Conservation (phyloP, 768 basidiomycete species). For the Mycena galopus region DNA sequence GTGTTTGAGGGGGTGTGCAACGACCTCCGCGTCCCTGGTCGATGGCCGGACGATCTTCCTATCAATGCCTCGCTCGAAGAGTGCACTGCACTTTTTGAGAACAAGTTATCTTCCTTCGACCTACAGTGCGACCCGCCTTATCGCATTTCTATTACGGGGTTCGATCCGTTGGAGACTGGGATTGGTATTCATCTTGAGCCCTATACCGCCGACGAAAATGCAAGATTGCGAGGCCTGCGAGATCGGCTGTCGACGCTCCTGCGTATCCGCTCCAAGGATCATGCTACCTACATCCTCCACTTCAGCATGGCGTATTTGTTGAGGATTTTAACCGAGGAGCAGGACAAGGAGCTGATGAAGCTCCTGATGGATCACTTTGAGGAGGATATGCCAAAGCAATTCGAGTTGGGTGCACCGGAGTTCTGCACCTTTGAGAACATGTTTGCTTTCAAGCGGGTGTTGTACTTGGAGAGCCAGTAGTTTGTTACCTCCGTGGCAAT, state of each 20-base stretch:
- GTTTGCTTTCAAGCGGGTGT: not conserved
- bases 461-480: not conserved
- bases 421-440: constrained; percentile 3
- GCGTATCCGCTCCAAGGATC: not conserved
- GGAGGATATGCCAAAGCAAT: not conserved
- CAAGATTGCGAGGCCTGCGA: not conserved
- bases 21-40: not conserved
- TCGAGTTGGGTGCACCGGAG: not conserved
- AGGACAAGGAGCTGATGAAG: not conserved
- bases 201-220: not conserved
- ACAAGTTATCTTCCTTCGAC: not conserved
- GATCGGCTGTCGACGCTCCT: not conserved
- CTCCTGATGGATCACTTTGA: not conserved
- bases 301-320: not conserved
- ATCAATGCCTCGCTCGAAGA: not conserved
- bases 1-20: not conserved
- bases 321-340: not conserved
- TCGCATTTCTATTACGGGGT: not conserved
- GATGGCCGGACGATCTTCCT: not conserved
- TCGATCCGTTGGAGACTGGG: not conserved
- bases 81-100: not conserved
- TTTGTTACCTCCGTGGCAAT: too few species aligned
- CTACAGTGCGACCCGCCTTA: not conserved
- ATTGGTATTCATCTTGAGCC: not conserved
- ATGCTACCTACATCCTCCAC: not conserved